phyloP scores from a whole-genome alignment of 2,329 filamentous ascomycete species.

The Hyphodiscus sp. region DNA sequence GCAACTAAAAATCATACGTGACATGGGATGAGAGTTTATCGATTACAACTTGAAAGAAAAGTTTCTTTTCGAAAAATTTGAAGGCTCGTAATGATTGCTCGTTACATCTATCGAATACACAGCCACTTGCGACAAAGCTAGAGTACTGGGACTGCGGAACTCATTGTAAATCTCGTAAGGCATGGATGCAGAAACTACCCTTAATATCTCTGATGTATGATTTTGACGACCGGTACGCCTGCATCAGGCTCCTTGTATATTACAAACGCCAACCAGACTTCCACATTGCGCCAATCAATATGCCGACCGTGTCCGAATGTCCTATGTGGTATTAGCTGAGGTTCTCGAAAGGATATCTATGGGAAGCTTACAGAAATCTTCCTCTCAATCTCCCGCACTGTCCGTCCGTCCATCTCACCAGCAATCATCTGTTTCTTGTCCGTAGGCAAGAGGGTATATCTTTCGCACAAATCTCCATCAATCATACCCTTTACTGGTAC shows the following conservation, averaged over 20 bases:
- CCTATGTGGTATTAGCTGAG: slow-evolving; percentile 32
- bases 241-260: slow-evolving; percentile 9
- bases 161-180: no score
- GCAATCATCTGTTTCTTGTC: slow-evolving; percentile 96
- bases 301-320: slow-evolving; percentile 51
- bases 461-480: slow-evolving; percentile 93
- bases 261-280: slow-evolving; percentile 16
- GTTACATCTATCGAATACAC: no score
- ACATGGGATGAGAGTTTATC: no score
- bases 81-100: no score
- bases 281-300: slow-evolving; percentile 31
- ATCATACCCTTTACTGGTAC: slow-evolving; percentile 94
- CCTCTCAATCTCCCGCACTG: slow-evolving; percentile 86
- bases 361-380: slow-evolving; percentile 66
- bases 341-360: background rate
- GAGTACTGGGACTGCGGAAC: no score
- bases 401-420: slow-evolving; percentile 75
- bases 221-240: slow-evolving; percentile 12
- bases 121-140: no score
- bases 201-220: slow-evolving; percentile 3
- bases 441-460: slow-evolving; percentile 73
- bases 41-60: no score
- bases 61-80: no score
- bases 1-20: no score
- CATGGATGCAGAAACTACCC: no score